phyloP scores from a whole-genome alignment of 129 eudicot species.

The Mikania micrantha region DNA sequence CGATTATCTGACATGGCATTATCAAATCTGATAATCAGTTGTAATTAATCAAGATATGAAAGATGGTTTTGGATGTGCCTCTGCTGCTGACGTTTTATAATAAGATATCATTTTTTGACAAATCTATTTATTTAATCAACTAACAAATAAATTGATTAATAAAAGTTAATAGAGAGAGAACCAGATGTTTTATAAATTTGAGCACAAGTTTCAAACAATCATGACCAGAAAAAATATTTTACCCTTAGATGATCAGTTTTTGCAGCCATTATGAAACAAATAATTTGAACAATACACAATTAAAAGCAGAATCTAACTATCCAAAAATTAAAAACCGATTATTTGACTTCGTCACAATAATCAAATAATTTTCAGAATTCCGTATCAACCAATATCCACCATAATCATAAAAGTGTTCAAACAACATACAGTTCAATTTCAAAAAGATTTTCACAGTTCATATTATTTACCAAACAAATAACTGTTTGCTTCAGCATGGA shows the following conservation, averaged over 20 bases:
- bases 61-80: not conserved
- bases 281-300: not conserved
- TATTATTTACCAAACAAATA: not conserved
- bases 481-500: not conserved
- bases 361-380: not conserved
- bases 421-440: too few species aligned
- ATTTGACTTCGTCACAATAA: not conserved
- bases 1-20: too few species aligned
- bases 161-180: not conserved
- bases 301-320: not conserved
- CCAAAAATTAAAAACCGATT: not conserved
- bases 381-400: not conserved
- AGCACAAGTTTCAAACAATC: too few species aligned
- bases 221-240: not conserved
- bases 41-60: not conserved
- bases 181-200: too few species aligned
- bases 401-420: not conserved
- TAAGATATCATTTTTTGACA: not conserved
- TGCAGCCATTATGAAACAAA: not conserved
- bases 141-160: not conserved
- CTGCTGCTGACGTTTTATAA: not conserved
- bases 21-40: not conserved
- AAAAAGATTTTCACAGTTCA: too few species aligned
- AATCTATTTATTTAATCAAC: too few species aligned
- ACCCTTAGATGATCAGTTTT: not conserved